Base-by-base conservation (phyloP, 169 alveolate species). In the Theileria equi region DNA sequence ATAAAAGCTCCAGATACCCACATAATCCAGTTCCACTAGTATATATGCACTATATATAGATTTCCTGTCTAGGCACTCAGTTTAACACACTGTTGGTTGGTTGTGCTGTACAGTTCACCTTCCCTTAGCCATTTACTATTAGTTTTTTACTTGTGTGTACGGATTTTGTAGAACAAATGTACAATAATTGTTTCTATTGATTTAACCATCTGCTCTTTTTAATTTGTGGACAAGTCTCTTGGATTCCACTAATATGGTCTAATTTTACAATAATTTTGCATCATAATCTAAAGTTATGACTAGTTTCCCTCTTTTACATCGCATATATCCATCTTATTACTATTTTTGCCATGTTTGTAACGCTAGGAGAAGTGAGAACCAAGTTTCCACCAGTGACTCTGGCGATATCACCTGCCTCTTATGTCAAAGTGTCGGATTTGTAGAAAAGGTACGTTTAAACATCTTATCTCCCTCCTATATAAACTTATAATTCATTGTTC, bases 1-100 rank as follows among this genome's bases (percentile, higher is more conserved):
- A 40, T 84, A 26, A 32, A 58, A 6, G 91, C 86, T 10, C 70
- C 71, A 6, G 79, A 78, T 8, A 84, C 89, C 1, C 79, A 80
- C 55, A 80, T 84, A 13, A 84, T 89, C 2, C 76, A 80, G 35
- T 84, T 80, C 47, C 76, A 80, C 59, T 84, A 58, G 40, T 40
- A 16, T 5, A 13, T 13, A 13, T 48, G 13, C 29, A n/a, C n/a
- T n/a, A n/a, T n/a, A n/a, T n/a, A n/a, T n/a, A n/a, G n/a, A n/a
- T n/a, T n/a, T n/a, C n/a, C n/a, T n/a, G n/a, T n/a, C n/a, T n/a
- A n/a, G n/a, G n/a, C n/a, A n/a, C n/a, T n/a, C n/a, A n/a, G n/a
- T n/a, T n/a, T n/a, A n/a, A n/a, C n/a, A n/a, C n/a, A n/a, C n/a
- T n/a, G n/a, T n/a, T n/a, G n/a, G n/a, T n/a, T n/a, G n/a, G n/a